Evolutionary conservation across 305 asterid genomes (phyloP), one percentile per base, ranked within the genome.

Genomic region (Stenogyne calaminthoides): DNA sequence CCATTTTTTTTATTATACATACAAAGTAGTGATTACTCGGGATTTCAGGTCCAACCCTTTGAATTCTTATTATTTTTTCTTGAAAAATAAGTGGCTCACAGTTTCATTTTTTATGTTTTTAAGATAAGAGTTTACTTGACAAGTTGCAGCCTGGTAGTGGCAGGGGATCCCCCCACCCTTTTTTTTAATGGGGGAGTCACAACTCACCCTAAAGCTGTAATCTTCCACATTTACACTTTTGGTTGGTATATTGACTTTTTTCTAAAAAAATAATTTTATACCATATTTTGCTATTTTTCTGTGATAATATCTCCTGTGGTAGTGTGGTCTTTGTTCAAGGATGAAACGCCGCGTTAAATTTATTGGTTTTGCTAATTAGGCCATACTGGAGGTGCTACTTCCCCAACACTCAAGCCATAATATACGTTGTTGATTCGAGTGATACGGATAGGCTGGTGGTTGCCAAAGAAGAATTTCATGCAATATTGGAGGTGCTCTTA

Each of bases 361-460:
- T 71, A 52, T 60, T 76, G 19, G 19, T 77, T 77, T 64, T 80
- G 60, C 68, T 46, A 20, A 49, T 15, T 60, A 93, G 99, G 88
- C 99, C 98, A 44, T 92, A 94, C 80, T 94, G 99, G 97, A 85
- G 98, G 72, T 94, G 99, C 86, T 94, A 94, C 83, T 94, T 90
- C 72, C 99, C 99, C 29, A 94, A 94, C 80, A 94, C 99, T 75
- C 99, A 94, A 83, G 99, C 97, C 81, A 90, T 94, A 72, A 90
- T 94, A 76, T 94, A 94, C 78, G 99, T 94, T 76, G 98, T 94
- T 66, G 99, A 94, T 85, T 94, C 98, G 66, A 94, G 99, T 80
- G 99, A 94, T 78, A 92, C 97, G 4, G 99, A 94, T 77, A 84
- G 99, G 86, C 86, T 94, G 80, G 90, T 86, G 82, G 81, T 90